Evolutionary conservation across 2,329 filamentous ascomycete genomes (phyloP).

Genomic region (Daldinia eschscholtzii): DNA sequence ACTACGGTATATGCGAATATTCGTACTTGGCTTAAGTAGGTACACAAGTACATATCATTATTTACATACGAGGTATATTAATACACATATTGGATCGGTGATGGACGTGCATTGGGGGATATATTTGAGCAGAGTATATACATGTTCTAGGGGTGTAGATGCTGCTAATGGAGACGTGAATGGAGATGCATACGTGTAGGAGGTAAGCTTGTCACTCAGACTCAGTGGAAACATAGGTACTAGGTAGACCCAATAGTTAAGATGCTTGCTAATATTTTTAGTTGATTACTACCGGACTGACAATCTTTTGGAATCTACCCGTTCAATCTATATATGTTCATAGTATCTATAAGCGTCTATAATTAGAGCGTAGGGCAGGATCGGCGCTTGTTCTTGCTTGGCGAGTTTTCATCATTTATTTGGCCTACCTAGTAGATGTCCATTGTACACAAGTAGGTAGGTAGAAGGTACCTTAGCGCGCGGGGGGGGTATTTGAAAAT

Average conservation of each 20-base stretch:
- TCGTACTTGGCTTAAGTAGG: neutral
- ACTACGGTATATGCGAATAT: neutral
- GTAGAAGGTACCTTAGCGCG: too few species aligned
- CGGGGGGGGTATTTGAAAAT: too few species aligned
- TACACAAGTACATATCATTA: neutral
- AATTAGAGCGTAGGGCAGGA: conserved; percentile 32
- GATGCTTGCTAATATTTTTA: neutral
- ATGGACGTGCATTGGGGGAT: neutral
- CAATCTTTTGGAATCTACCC: neutral
- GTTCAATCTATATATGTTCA: too few species aligned
- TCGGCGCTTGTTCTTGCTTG: conserved; percentile 26
- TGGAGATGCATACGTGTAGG: neutral
- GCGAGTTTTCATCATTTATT: conserved; percentile 18
- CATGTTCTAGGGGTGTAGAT: neutral
- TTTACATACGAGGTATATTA: too few species aligned
- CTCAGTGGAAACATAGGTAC: conserved; percentile 2
- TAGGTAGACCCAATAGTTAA: neutral
- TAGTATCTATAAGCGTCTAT: conserved; percentile 23
- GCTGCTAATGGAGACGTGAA: neutral
- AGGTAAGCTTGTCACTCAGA: neutral
- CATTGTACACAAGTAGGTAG: neutral
- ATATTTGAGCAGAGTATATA: neutral
- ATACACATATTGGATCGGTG: neutral
- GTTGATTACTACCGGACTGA: neutral
- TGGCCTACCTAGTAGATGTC: neutral